Evolutionary conservation across 2,329 filamentous ascomycete genomes (phyloP).

Genomic region (Chalara sp.): DNA sequence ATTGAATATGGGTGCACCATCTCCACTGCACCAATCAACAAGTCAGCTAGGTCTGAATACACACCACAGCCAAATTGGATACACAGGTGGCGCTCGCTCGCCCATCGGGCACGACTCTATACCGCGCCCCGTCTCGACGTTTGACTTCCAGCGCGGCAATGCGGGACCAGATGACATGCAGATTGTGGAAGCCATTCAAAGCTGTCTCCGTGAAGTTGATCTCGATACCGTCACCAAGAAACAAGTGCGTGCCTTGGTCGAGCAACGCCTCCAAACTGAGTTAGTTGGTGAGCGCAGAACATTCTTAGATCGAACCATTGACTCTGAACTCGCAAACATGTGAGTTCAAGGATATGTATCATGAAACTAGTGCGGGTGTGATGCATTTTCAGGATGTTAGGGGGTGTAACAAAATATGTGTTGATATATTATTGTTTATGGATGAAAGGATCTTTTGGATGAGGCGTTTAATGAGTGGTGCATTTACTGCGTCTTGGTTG

Average conservation of each 20-base stretch:
- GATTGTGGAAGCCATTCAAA: conserved; percentile 79
- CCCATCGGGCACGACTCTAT: conserved; percentile 34
- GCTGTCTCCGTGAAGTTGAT: conserved; percentile 80
- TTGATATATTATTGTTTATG: no score
- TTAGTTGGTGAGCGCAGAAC: conserved; percentile 76
- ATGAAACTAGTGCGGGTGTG: no score
- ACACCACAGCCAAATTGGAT: conserved; percentile 15
- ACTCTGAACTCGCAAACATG: conserved; percentile 90
- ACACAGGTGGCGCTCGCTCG: conserved; percentile 40
- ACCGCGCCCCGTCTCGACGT: conserved; percentile 43
- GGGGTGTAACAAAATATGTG: no score
- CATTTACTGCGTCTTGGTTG: no score
- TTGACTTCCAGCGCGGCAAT: conserved; percentile 53
- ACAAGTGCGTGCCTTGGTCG: conserved; percentile 83
- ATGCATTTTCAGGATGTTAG: no score
- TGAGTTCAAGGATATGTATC: conserved; percentile 28
- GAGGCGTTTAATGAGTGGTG: no score
- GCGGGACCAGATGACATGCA: conserved; percentile 67
- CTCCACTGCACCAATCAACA: conserved; percentile 10
- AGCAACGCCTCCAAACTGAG: conserved; percentile 88
- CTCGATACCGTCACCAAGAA: conserved; percentile 98
- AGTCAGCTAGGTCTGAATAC: not conserved
- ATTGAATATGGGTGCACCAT: conserved; percentile 26
- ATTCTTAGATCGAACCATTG: conserved; percentile 90
- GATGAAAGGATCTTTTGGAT: no score